A percentile compares a stretch with the other conserved stretches of the same genome.
phyloP scores from a whole-genome alignment of 169 alveolate genomes.

The Plasmodium knowlesi region DNA sequence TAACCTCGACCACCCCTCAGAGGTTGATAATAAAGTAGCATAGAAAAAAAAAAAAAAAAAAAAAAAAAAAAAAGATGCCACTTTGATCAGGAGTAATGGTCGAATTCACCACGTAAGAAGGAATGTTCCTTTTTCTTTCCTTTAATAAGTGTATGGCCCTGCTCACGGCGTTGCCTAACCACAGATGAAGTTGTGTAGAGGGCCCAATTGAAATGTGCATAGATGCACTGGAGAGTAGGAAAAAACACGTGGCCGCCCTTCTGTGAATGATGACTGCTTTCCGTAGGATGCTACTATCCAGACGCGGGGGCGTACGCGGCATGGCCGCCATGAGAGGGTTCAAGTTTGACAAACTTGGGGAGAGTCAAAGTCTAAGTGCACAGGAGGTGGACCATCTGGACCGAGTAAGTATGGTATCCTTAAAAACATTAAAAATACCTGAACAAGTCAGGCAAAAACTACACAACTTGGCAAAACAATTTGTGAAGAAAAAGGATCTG shows the following conservation, averaged over 20 bases:
- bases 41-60: neutral
- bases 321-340: neutral
- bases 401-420: conserved; percentile 48
- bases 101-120: neutral
- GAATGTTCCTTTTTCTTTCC: neutral
- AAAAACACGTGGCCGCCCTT: neutral
- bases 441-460: conserved; percentile 78
- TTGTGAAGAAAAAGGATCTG: conserved; percentile 83
- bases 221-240: neutral
- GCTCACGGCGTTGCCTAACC: neutral
- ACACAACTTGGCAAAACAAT: conserved; percentile 77
- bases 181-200: neutral
- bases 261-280: neutral
- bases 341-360: conserved; percentile 48
- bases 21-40: neutral
- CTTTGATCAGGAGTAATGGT: neutral
- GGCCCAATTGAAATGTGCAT: neutral
- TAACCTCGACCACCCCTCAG: neutral
- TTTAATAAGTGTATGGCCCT: neutral
- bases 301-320: neutral
- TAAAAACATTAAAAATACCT: conserved; percentile 80
- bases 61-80: neutral
- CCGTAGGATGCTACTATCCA: neutral
- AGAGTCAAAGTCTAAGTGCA: conserved; percentile 64
- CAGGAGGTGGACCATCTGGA: conserved; percentile 47